Evolutionary conservation across 208 protist species (phyloP).

Genomic region (Crithidia expoeki): DNA sequence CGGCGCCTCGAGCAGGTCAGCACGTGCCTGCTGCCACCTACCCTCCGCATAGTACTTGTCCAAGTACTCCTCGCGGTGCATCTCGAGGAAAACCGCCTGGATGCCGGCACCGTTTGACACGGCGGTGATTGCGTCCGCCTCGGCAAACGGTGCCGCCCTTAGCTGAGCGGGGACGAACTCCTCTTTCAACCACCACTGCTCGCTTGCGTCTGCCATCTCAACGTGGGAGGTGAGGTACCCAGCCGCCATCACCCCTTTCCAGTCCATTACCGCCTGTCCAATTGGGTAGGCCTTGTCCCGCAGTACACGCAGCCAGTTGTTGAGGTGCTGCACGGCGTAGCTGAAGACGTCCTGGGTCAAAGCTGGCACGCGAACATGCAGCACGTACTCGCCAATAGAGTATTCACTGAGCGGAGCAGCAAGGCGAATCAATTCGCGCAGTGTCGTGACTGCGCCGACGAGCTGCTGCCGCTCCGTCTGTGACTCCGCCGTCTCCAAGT

Average conservation of each 20-base stretch:
- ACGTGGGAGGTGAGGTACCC: slow-evolving; percentile 56
- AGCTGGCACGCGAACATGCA: slow-evolving; percentile 76
- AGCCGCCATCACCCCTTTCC: slow-evolving; percentile 57
- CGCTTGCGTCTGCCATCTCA: slow-evolving; percentile 43
- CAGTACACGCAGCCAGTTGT: slow-evolving; percentile 81
- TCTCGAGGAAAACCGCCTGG: slow-evolving; percentile 79
- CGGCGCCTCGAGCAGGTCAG: slow-evolving; percentile 62
- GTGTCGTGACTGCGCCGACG: slow-evolving; percentile 70
- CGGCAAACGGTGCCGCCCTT: slow-evolving; percentile 54
- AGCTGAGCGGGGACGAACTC: slow-evolving; percentile 55
- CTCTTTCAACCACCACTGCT: slow-evolving; percentile 78
- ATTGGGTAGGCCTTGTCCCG: slow-evolving; percentile 69
- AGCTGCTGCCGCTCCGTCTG: slow-evolving; percentile 77
- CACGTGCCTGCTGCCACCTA: slow-evolving; percentile 65
- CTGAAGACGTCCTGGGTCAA: slow-evolving; percentile 68
- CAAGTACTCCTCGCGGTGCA: slow-evolving; percentile 81
- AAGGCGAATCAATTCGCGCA: slow-evolving; percentile 71
- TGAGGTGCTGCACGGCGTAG: slow-evolving; percentile 77
- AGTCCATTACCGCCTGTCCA: slow-evolving; percentile 64
- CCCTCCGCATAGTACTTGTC: slow-evolving; percentile 75
- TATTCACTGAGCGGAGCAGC: slow-evolving; percentile 76
- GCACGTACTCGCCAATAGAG: slow-evolving; percentile 84
- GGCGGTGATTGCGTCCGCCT: slow-evolving; percentile 50
- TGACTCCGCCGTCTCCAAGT: slow-evolving; percentile 81
- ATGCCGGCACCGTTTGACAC: slow-evolving; percentile 77